phyloP scores from a whole-genome alignment of 2,329 filamentous ascomycete genomes.

The Talaromyces amestolkiae region DNA sequence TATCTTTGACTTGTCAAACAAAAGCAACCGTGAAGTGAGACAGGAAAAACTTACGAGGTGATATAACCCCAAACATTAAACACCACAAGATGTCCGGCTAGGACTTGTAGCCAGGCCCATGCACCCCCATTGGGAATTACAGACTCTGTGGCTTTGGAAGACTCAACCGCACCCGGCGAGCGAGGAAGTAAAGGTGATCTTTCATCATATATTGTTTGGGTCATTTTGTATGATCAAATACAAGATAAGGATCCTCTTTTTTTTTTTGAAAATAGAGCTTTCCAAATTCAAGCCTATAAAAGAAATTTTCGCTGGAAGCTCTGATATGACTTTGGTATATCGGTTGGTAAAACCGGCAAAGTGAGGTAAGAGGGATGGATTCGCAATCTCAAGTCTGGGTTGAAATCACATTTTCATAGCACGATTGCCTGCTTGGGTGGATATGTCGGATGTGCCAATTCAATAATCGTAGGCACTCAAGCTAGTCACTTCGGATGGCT shows the following conservation, averaged over 20 bases:
- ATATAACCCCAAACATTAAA: slow-evolving; percentile 17
- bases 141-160: neutral
- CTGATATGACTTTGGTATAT: no score
- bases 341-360: neutral
- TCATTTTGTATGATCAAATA: neutral
- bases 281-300: neutral
- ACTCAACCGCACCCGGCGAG: neutral
- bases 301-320: neutral
- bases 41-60: slow-evolving; percentile 52
- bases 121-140: slow-evolving; percentile 12
- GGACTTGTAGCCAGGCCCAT: slow-evolving; percentile 16
- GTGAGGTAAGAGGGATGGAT: neutral
- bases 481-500: neutral
- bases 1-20: slow-evolving; percentile 27
- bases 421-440: neutral
- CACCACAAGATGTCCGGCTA: slow-evolving; percentile 7
- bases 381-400: neutral
- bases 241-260: neutral
- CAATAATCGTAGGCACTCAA: neutral
- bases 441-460: neutral
- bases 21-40: neutral
- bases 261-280: neutral
- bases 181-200: slow-evolving; percentile 5
- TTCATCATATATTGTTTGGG: slow-evolving; percentile 1
- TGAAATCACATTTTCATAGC: neutral